Percentiles rank a stretch among this genome's conserved stretches.
Evolutionary conservation across 192 early-diverging fungal genomes (phyloP).

Genomic region (Gamsiella multidivaricata): DNA sequence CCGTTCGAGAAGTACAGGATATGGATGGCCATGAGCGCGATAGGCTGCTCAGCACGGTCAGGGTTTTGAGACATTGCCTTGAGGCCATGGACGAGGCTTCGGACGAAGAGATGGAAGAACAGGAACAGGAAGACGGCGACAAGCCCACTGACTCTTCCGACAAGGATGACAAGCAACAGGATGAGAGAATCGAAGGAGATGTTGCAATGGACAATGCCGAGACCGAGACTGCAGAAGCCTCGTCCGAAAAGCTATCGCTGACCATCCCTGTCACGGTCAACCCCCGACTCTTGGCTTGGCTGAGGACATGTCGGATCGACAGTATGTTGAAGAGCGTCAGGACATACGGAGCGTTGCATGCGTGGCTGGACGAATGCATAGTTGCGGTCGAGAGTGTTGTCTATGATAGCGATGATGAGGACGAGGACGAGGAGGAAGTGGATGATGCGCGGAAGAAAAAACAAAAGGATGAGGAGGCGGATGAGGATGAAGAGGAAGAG

Average conservation of each 20-base stretch:
- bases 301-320: slow-evolving; percentile 23
- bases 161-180: neutral
- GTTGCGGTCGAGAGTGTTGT: slow-evolving; percentile 21
- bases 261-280: slow-evolving; percentile 22
- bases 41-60: neutral
- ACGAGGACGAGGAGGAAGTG: slow-evolving; percentile 11
- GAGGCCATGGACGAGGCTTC: slow-evolving; percentile 26
- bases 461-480: slow-evolving; percentile 23
- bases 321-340: slow-evolving; percentile 26
- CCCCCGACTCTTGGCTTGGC: slow-evolving; percentile 28
- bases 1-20: slow-evolving; percentile 4
- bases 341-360: slow-evolving; percentile 37
- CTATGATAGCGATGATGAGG: slow-evolving; percentile 30
- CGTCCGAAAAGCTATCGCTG: neutral
- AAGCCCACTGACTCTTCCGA: neutral
- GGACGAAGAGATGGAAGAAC: neutral
- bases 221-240: too few relatives aligned
- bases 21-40: neutral
- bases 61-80: slow-evolving; percentile 21
- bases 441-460: slow-evolving; percentile 12
- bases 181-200: neutral
- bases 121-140: neutral
- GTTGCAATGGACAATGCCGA: neutral
- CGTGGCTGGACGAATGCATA: slow-evolving; percentile 35
- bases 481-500: slow-evolving; percentile 33